Evolutionary conservation across 2,329 filamentous ascomycete genomes (phyloP).

Genomic region (Colletotrichum euphorbiae): DNA sequence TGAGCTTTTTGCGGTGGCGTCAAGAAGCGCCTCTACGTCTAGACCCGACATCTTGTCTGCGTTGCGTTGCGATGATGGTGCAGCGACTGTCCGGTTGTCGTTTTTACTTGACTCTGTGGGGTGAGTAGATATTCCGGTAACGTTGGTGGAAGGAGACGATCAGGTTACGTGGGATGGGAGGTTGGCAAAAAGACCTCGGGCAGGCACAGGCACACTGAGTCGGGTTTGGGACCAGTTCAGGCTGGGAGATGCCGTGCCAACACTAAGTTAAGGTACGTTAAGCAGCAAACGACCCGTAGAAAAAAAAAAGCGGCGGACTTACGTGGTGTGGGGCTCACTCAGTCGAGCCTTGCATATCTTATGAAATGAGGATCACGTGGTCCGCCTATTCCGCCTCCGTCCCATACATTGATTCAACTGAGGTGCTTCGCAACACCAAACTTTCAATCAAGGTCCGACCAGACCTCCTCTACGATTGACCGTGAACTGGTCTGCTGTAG

Average conservation of each 20-base stretch:
- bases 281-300: neutral
- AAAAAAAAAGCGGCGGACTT: neutral
- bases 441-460: conserved; percentile 34
- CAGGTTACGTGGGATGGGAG: neutral
- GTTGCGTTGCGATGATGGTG: neutral
- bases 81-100: neutral
- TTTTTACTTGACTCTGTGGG: too few species aligned
- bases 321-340: neutral
- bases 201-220: conserved; percentile 15
- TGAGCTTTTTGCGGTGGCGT: conserved; percentile 79
- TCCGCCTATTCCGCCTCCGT: neutral
- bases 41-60: conserved; percentile 58
- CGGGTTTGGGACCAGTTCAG: conserved; percentile 21
- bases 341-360: neutral
- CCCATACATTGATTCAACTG: neutral
- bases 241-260: neutral
- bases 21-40: conserved; percentile 91
- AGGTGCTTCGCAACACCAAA: conserved; percentile 11
- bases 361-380: neutral
- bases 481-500: conserved; percentile 29
- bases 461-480: conserved; percentile 28
- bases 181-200: neutral
- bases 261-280: too few species aligned
- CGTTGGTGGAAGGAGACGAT: neutral
- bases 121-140: neutral